Base-by-base conservation (phyloP, 2,329 filamentous ascomycete species). In the Talaromyces albobiverticillius region DNA sequence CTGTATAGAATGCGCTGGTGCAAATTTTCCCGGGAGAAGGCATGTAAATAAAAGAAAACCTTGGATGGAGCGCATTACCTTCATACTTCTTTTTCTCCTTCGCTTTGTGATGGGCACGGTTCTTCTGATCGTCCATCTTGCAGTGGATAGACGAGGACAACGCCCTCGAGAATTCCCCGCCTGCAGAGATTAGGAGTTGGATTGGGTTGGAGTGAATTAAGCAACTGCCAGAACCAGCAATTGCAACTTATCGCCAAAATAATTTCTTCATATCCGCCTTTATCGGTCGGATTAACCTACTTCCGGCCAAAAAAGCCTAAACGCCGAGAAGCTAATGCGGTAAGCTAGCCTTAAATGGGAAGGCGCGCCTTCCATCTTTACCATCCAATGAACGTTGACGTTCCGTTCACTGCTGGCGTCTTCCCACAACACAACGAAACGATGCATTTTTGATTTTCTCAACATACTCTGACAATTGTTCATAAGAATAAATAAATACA, bases 31-130 rank as follows among this genome's bases (percentile, higher is more conserved):
- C 16, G 32, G n/a, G 20, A 9, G 26, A 18, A 22, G 9, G 31
- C 11, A 49, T 10, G 18, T 5, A 20, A 25, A 22, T 22, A 56
- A 59, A 42, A 45, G 43, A 41, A 57, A 41, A 49, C 45, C 42
- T 29, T 29, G 26, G 26, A 29, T 10, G 26, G 26, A 29, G 26
- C 9, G 57, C 68, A 82, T n/a, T 84, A 69, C 84, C 85, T 41
- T 85, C 68, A 46, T 71, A 80, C 71, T 87, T 83, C 79, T 95
- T 95, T 80, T 95, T 95, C 75, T 94, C 89, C 75, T 96, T 96
- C 26, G 86, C 78, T 67, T 89, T 86, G 66, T 92, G 82, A 79
- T 97, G 93, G 65, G 90, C 83, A 74, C 90, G 86, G 68, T 97
- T 91, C 42, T 81, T 73, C 77, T 96, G 92, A 58, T 90, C 82